Evolutionary conservation across 352 stramenopile species (phyloP).

Genomic region (Poterioochromonas sp.): DNA sequence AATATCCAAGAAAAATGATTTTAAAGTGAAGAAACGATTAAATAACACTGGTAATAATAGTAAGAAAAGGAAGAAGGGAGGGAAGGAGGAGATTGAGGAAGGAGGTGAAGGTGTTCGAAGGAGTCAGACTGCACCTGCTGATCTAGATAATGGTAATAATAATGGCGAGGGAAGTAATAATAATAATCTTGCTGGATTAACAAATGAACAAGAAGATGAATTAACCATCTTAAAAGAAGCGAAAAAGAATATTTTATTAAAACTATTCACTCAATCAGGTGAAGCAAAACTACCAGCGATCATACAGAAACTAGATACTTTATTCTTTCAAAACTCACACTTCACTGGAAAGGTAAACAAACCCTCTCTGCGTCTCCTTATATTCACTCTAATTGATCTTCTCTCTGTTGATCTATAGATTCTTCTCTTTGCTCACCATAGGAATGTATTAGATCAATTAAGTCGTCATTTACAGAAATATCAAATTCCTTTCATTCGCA

Average conservation of each 20-base stretch:
- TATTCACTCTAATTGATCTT: neutral
- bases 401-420: constrained; percentile 48
- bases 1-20: neutral
- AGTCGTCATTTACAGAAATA: constrained; percentile 17
- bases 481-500: constrained; percentile 52
- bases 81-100: neutral
- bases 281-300: constrained; percentile 58
- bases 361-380: neutral
- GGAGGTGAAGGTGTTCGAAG: neutral
- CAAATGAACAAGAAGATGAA: constrained; percentile 5
- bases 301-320: constrained; percentile 50
- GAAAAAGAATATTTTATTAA: constrained; percentile 54
- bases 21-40: neutral
- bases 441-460: constrained; percentile 59
- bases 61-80: neutral
- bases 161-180: neutral
- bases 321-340: constrained; percentile 47
- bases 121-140: neutral
- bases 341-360: constrained; percentile 4
- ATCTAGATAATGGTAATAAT: neutral
- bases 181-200: neutral
- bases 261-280: constrained; percentile 60
- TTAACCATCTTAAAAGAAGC: neutral
- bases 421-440: constrained; percentile 71
- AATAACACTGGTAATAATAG: neutral